A percentile compares a stretch with the other conserved stretches of the same genome.
phyloP scores from a whole-genome alignment of 495 filamentous ascomycete species.

The Acidiella bohemica region DNA sequence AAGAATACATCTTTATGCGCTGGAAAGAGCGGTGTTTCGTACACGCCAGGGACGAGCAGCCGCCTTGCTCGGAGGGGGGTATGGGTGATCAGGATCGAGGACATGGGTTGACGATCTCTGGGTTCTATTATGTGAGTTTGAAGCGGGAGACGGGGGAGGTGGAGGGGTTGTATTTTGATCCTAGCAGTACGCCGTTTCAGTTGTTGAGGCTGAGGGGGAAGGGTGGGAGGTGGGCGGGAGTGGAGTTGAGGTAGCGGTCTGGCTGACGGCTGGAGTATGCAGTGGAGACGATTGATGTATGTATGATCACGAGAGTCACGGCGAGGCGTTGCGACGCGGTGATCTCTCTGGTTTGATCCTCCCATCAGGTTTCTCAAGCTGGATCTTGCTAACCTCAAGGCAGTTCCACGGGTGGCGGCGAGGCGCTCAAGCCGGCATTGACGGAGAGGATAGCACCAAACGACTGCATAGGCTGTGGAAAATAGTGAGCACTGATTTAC shows the following conservation, averaged over 20 bases:
- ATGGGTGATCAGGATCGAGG: slow-evolving; percentile 16
- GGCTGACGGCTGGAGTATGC: too few species aligned
- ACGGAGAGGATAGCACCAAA: too few species aligned
- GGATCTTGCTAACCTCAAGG: too few species aligned
- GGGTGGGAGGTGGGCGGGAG: slow-evolving; percentile 11
- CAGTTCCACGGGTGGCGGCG: too few species aligned
- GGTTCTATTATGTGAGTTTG: slow-evolving; percentile 63
- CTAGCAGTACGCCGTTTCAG: slow-evolving; percentile 57
- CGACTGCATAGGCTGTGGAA: too few species aligned
- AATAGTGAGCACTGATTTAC: too few species aligned
- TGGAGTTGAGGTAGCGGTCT: not conserved
- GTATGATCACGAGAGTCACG: too few species aligned
- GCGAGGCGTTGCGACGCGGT: too few species aligned
- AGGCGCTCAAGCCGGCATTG: too few species aligned
- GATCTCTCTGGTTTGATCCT: too few species aligned
- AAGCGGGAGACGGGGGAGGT: slow-evolving; percentile 46
- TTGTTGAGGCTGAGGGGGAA: slow-evolving; percentile 40
- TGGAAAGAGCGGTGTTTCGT: slow-evolving; percentile 75
- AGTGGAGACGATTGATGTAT: too few species aligned
- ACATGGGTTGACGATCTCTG: slow-evolving; percentile 54
- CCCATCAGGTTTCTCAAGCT: too few species aligned
- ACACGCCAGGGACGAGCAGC: slow-evolving; percentile 26
- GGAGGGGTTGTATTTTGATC: slow-evolving; percentile 63
- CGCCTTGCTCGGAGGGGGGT: slow-evolving; percentile 2
- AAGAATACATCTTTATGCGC: slow-evolving; percentile 60